Evolutionary conservation across 192 early-diverging fungal genomes (phyloP), one percentile per base, ranked within the genome.

Genomic region (Backusella tuberculispora): DNA sequence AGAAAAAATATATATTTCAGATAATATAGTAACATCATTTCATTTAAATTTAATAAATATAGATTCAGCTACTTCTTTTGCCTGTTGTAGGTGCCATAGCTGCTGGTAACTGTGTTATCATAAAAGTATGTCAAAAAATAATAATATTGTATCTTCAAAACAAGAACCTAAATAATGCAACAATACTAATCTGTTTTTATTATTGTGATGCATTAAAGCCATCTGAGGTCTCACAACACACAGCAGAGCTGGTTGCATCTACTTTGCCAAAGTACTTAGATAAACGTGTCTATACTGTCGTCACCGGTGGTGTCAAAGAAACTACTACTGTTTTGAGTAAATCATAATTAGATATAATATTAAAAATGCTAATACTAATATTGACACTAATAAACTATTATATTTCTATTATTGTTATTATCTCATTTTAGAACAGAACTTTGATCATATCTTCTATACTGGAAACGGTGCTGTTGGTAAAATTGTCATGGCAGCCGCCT

Each of bases 391-490:
- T n/a, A n/a, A n/a, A n/a, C n/a, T n/a, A n/a, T n/a, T n/a, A n/a
- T n/a, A n/a, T n/a, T n/a, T n/a, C 83, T 41, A n/a, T 91, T 9
- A 79, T 80, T 24, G 65, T 81, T 34, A 53, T 87, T 26, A 5
- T 92, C 7, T 1, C 71, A 78, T 94, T 70, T 85, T 95, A 17
- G 80, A 84, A 47, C 79, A 90, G 44, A 83, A 84, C 56, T 96
- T 91, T 56, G 93, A 98, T 82, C 89, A 94, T 79, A 95, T 94
- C 77, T 95, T 94, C 73, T 98, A 94, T 84, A 98, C 96, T 1
- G 96, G 96, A 56, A 91, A 85, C 76, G 88, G 87, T 19, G 19
- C 63, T 24, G 93, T 98, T 21, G 96, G 89, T 68, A 91, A 88
- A 78, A 89, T 97, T 38, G 86, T 97, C 24, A 91, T 92, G 83